Base-by-base conservation (phyloP, 2,329 filamentous ascomycete species). In the Monosporascus sp. region DNA sequence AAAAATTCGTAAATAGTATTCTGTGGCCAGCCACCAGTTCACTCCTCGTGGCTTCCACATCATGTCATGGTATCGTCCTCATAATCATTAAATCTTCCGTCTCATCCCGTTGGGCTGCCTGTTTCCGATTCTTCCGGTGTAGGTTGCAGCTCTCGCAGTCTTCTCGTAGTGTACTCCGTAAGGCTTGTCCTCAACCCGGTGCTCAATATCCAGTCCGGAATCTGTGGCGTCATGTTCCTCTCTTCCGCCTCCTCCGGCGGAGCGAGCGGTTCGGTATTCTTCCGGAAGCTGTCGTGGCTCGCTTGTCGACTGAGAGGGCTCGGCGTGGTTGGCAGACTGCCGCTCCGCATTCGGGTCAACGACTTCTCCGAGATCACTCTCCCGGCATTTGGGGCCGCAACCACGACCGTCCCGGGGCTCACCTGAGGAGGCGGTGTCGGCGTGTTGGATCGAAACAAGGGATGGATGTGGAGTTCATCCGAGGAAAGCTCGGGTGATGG, bases 381-480 rank as follows among this genome's bases (percentile, higher is more conserved):
- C 4, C 84, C 87, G 3, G 84, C 85, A 41, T 85, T 79, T 0
- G 87, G 87, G 3, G 87, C 85, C 0, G 87, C 88, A 11, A 84
- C 75, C 48, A 92, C 86, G 17, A 86, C 78, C 0, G 88, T 92
- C 0, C 87, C 86, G 0, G 86, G 84, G 0, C 86, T 88, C 1
- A 80, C 78, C 6, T 81, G 71, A 0, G 87, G 82, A 1, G 87
- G 84, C 7, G 87, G 86, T 1, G 76, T 79, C 0, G 86, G 86
- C 41, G 84, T 88, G 64, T 89, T 86, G 6, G 85, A 85, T 55
- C 88, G 79, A 73, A 92, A 91, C 3, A 92, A 77, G 8, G 88
- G 88, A 67, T 92, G 88, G 46, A 91, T 91, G 64, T 91, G 83
- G 3, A 84, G 77, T 66, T 91, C 86, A 62, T 77, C 78, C 49